Evolutionary conservation across 2,329 filamentous ascomycete species (phyloP), one percentile per base, ranked within the genome.

Genomic region (Thelonectria rubi): DNA sequence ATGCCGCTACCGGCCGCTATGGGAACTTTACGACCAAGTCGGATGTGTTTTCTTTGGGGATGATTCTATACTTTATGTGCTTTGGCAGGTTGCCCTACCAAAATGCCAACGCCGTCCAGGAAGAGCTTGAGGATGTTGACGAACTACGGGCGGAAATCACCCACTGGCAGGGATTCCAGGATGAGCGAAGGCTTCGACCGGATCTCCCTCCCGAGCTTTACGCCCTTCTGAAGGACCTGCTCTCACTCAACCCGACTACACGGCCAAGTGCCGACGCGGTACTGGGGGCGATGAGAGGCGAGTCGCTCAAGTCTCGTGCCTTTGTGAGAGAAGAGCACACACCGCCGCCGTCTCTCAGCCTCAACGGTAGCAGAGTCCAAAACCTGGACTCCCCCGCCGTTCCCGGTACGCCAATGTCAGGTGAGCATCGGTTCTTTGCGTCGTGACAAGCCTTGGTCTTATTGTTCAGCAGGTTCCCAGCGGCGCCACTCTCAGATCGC

Each of bases 1-100:
- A 88, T 58, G 78, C 85, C 0, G 83, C 82, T 0, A 83, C 82
- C 26, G 94, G 94, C 0, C 85, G 85, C 1, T 94, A 92, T 69
- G 93, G 91, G 8, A 97, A 98, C 73, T 99, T 99, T 72, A 97
- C 93, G 0, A 94, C 92, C 24, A 99, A 98, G 74, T 97, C 94
- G 0, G 95, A 99, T 73, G 91, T 99, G n/a, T 99, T 99, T 77
- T 97, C 94, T 1, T 81, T 99, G 0, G 95, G 95, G 50, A 97
- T 99, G 94, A 98, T 98, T 58, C 84, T 99, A 3, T 97, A 98
- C 76, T 99, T 99, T 73, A 91, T 99, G 84, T 99, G 95, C 75
- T 99, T 99, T 74, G 92, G 91, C 1, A 86, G 90, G 48, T 83
- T 99, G 11, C 95, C 95, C 0, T 99, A 98, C 73, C 83, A 80